Evolutionary conservation across 805 yeast species (phyloP).

Genomic region (Gaillardinia entomophila): DNA sequence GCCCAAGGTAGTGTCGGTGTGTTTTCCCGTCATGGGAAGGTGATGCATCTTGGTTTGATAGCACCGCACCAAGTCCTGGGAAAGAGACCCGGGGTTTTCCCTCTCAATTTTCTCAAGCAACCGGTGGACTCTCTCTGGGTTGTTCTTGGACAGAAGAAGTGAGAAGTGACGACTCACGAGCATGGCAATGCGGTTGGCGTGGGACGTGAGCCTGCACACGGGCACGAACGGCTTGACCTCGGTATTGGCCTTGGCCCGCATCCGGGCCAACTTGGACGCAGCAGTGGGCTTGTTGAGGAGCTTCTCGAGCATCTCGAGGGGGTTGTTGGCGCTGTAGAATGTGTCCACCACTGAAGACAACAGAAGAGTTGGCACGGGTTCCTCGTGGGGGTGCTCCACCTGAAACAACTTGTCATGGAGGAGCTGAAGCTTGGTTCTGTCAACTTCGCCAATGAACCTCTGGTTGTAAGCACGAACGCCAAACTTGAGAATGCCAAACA

Average conservation of each 20-base stretch:
- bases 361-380: too few species aligned
- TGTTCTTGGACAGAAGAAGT: conserved; percentile 6
- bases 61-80: conserved; percentile 8
- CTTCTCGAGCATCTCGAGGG: conserved; percentile 9
- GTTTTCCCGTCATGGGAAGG: conserved; percentile 20
- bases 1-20: conserved; percentile 69
- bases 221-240: conserved; percentile 39
- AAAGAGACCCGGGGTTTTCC: conserved; percentile 1
- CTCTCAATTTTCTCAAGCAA: conserved; percentile 3
- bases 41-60: conserved; percentile 21
- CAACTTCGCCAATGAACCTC: too few species aligned
- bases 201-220: conserved; percentile 42
- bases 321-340: too few species aligned
- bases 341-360: too few species aligned
- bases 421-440: too few species aligned
- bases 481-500: too few species aligned
- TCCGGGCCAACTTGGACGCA: conserved; percentile 31
- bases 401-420: too few species aligned
- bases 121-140: background rate
- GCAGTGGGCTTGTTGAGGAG: conserved; percentile 33
- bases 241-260: conserved; percentile 35
- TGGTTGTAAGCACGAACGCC: too few species aligned
- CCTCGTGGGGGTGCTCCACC: too few species aligned
- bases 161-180: conserved; percentile 4
- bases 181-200: conserved; percentile 15